Percentiles rank a stretch among this genome's conserved stretches.
phyloP scores from a whole-genome alignment of 768 basidiomycete species.

The Hypholoma fasciculare region DNA sequence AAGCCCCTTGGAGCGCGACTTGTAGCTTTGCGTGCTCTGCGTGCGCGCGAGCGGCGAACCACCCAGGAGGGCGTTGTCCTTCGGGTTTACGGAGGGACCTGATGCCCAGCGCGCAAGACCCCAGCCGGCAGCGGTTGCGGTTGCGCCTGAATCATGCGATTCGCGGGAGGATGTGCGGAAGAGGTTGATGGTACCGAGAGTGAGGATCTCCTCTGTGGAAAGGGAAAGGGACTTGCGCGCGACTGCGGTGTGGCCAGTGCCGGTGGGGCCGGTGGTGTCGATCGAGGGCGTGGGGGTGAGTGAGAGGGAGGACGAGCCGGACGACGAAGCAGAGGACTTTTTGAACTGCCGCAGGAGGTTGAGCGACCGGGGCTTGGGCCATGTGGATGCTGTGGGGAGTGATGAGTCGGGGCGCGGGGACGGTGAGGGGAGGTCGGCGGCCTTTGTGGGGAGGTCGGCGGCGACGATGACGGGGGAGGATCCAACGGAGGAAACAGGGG shows the following conservation, averaged over 20 bases:
- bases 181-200: constrained; percentile 38
- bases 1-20: constrained; percentile 19
- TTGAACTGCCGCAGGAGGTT: constrained; percentile 27
- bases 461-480: constrained; percentile 22
- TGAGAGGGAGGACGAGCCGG: constrained; percentile 30
- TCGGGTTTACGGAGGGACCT: constrained; percentile 13
- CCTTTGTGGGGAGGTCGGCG: constrained; percentile 13
- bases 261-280: constrained; percentile 20
- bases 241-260: constrained; percentile 3
- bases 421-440: constrained; percentile 1
- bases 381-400: constrained; percentile 8
- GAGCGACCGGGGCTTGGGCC: constrained; percentile 26
- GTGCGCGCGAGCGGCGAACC: constrained; percentile 33
- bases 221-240: constrained; percentile 29
- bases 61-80: constrained; percentile 14
- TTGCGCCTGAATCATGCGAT: constrained; percentile 13
- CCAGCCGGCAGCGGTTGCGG: constrained; percentile 21
- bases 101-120: constrained; percentile 32
- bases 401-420: background rate
- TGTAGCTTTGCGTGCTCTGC: constrained; percentile 33
- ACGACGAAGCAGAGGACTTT: constrained; percentile 24
- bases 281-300: constrained; percentile 40
- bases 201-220: constrained; percentile 35
- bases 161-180: constrained; percentile 36
- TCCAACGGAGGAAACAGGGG: constrained; percentile 22